A percentile compares a stretch with the other conserved stretches of the same genome.
phyloP scores from a whole-genome alignment of 805 yeast genomes.

The Maudiozyma saulgeensis region DNA sequence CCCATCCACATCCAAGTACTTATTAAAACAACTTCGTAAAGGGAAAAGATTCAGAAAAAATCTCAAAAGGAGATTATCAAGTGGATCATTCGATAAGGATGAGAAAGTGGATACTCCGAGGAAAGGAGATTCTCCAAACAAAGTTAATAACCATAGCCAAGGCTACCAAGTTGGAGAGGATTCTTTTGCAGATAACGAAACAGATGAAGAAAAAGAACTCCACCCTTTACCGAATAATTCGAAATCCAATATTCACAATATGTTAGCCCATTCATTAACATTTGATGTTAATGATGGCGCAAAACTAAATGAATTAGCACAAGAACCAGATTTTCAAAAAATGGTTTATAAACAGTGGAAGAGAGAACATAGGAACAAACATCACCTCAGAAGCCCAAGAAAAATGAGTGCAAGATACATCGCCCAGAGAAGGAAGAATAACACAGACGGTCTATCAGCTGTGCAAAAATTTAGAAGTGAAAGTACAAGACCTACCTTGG shows the following conservation, averaged over 20 bases:
- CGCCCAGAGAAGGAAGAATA: constrained; percentile 5
- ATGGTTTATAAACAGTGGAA: constrained; percentile 29
- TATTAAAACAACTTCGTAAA: constrained; percentile 12
- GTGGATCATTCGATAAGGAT: constrained; percentile 10
- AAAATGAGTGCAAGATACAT: constrained; percentile 1
- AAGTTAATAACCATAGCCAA: not conserved
- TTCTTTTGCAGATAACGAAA: constrained; percentile 21
- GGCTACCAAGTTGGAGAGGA: constrained; percentile 9
- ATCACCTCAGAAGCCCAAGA: constrained; percentile 7
- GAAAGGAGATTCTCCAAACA: not conserved
- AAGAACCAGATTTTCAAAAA: constrained; percentile 43
- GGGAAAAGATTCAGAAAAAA: constrained; percentile 14
- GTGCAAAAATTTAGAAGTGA: not conserved
- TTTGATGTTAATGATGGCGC: constrained; percentile 10
- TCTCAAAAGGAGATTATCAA: constrained; percentile 14
- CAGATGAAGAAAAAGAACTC: constrained; percentile 19
- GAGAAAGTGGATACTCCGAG: not conserved
- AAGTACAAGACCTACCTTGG: no score
- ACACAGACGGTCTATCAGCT: constrained; percentile 17
- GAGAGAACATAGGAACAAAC: constrained; percentile 22
- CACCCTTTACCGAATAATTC: not conserved
- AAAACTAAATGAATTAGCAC: constrained; percentile 17
- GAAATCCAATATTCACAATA: constrained; percentile 6
- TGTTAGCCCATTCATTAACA: constrained; percentile 6
- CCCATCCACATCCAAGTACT: not conserved